Base-by-base conservation (phyloP, 495 filamentous ascomycete species). In the Aspergillus haitiensis region DNA sequence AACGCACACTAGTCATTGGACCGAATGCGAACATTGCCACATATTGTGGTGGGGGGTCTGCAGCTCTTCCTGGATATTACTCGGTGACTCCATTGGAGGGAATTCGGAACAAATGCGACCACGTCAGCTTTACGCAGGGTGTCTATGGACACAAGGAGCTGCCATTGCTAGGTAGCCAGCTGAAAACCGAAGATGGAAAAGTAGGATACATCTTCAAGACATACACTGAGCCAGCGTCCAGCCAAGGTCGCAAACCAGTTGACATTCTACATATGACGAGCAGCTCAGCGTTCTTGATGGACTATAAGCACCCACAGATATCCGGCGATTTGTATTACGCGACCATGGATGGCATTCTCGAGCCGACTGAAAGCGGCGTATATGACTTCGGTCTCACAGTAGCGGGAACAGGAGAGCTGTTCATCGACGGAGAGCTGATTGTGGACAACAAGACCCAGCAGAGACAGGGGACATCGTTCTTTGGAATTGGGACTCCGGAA, bases 1-100 rank as follows among this genome's bases (percentile, higher is more conserved):
- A 82, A 37, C 72, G 71, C 46, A 79, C 91, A 45, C 86, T 88
- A 6, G 78, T 93, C n/a, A 92, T 95, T 52, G 89, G 89, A 3
- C 89, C 89, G 1, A 92, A 91, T 66, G 82, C 87, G 9, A 86
- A 90, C 64, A 73, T 85, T 53, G 86, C 89, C 0, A 86, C 87
- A 53, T 85, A 85, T 46, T 84, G 87, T 52, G 90, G 91, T 35
- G 90, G 90, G 49, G 89, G 91, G 31, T 89, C 85, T 63, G 88
- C 90, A 2, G 83, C 83, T 54, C 74, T 93, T 16, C 84, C 85
- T 56, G 85, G 88, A 7, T 92, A 92, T 65, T 90, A 92, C 66
- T 82, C 80, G 21, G 73, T 86, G 7, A 84, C 83, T 1, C 86
- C 86, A 1, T 86, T 82, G 54, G 82, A 88, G 8, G 86, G 85